phyloP scores from a whole-genome alignment of 768 basidiomycete species.

The Russula compacta region DNA sequence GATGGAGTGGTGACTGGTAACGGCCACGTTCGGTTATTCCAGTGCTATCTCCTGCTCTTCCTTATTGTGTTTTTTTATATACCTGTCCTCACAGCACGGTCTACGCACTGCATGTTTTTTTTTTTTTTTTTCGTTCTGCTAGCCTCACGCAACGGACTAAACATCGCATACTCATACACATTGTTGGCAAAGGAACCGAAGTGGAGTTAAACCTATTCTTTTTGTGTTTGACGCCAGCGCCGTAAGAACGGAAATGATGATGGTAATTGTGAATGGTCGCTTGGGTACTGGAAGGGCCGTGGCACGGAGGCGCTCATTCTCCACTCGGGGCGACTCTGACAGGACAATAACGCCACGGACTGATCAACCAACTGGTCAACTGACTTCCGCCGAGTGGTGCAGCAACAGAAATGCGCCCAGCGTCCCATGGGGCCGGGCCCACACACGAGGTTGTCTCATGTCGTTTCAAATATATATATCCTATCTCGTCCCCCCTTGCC shows the following conservation, averaged over 20 bases:
- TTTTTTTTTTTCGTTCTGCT: neutral
- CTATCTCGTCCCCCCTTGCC: neutral
- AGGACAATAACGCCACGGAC: neutral
- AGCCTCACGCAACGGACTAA: neutral
- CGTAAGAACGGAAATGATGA: neutral
- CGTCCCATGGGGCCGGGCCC: neutral
- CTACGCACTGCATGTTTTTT: neutral
- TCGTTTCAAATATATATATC: slow-evolving; percentile 5
- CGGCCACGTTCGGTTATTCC: neutral
- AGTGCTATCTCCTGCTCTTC: too few species aligned
- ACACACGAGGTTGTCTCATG: slow-evolving; percentile 5
- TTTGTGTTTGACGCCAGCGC: neutral
- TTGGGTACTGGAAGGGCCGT: neutral
- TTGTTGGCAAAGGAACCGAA: neutral
- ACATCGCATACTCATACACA: neutral
- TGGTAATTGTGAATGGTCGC: neutral
- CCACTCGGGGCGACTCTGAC: neutral
- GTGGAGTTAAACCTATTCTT: neutral
- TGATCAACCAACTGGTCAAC: neutral
- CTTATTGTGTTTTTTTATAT: neutral
- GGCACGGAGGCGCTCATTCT: neutral
- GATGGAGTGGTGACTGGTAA: neutral
- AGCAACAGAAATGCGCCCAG: neutral
- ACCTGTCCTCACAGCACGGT: neutral
- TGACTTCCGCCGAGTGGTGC: neutral